Conservation (phyloP, 495 filamentous ascomycete species). For the Aspergillus heteromorphus region DNA sequence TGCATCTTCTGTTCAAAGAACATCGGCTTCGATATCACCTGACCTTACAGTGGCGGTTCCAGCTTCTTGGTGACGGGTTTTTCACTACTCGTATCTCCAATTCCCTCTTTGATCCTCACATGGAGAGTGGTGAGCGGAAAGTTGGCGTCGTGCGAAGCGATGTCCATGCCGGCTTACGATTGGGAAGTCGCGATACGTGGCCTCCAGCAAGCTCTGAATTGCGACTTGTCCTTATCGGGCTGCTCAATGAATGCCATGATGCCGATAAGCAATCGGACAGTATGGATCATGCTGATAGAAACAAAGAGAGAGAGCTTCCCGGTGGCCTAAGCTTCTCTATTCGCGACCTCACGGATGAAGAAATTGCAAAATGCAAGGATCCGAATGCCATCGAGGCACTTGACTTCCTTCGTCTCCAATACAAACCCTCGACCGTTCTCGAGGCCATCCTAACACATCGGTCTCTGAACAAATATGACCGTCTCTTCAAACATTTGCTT, state of each 20-base stretch:
- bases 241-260: constrained; percentile 71
- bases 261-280: constrained; percentile 16
- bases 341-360: constrained; percentile 68
- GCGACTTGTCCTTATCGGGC: constrained; percentile 78
- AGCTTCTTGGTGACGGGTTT: constrained; percentile 77
- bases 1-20: constrained; percentile 72
- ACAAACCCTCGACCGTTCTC: constrained; percentile 70
- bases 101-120: constrained; percentile 82
- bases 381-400: constrained; percentile 75
- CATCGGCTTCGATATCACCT: constrained; percentile 74
- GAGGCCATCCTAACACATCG: constrained; percentile 63
- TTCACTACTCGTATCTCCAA: constrained; percentile 74
- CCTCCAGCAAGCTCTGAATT: constrained; percentile 91
- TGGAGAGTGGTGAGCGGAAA: constrained; percentile 69
- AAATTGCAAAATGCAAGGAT: constrained; percentile 74
- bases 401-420: constrained; percentile 85
- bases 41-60: constrained; percentile 69
- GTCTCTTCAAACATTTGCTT: constrained; percentile 72
- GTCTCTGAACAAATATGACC: constrained; percentile 73
- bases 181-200: constrained; percentile 76
- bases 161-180: constrained; percentile 70
- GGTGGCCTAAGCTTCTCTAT: constrained; percentile 83
- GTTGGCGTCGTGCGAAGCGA: constrained; percentile 61
- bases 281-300: constrained; percentile 17
- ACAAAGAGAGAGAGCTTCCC: constrained; percentile 54